Evolutionary conservation across 495 filamentous ascomycete species (phyloP).

Genomic region (Talaromyces ruber): DNA sequence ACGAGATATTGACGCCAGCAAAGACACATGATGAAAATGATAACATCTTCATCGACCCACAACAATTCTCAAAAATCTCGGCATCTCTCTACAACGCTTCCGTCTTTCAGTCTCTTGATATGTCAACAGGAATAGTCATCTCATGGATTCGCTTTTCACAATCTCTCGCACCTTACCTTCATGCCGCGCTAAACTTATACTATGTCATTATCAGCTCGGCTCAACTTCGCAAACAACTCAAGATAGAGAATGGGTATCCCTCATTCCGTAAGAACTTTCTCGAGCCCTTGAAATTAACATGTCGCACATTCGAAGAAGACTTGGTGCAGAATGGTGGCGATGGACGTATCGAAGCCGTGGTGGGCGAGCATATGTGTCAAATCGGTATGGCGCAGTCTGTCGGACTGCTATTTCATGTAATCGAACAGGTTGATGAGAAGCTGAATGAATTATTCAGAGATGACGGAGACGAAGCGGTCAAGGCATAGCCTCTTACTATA

Average conservation of each 20-base stretch:
- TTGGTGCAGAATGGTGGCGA: constrained; percentile 28
- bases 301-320: constrained; percentile 27
- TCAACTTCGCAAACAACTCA: constrained; percentile 19
- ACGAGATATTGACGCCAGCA: constrained; percentile 54
- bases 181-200: constrained; percentile 37
- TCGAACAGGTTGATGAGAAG: constrained; percentile 30
- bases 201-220: constrained; percentile 33
- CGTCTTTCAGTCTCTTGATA: constrained; percentile 11
- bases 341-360: constrained; percentile 27
- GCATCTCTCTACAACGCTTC: constrained; percentile 23
- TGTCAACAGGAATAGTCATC: constrained; percentile 22
- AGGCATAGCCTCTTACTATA: not conserved
- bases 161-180: constrained; percentile 25
- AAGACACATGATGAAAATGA: constrained; percentile 3
- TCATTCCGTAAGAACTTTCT: constrained; percentile 33
- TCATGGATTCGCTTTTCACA: constrained; percentile 32
- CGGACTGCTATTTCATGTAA: constrained; percentile 24
- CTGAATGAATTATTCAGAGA: not conserved
- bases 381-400: constrained; percentile 30
- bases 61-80: constrained; percentile 46
- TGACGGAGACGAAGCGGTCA: not conserved
- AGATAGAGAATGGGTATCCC: constrained; percentile 27
- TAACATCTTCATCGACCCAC: constrained; percentile 24
- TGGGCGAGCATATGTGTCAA: constrained; percentile 31
- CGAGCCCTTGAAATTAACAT: constrained; percentile 22